These are phyloP conservation scores for Neoboletus subvelutipes DNA, from an alignment of 768 basidiomycete species.

Conservation along the genomic window DNA sequence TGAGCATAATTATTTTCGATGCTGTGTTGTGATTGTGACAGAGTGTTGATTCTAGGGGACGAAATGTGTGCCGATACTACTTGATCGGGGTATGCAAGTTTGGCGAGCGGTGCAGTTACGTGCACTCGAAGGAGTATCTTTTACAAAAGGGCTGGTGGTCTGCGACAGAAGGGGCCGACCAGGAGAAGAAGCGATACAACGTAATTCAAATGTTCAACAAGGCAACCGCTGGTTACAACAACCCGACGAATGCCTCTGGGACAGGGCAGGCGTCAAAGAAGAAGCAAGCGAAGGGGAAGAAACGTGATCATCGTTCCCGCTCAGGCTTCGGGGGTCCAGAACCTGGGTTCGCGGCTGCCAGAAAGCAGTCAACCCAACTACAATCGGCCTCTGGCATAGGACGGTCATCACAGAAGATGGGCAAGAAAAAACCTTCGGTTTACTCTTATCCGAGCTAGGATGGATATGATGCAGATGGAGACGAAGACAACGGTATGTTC, in stretches of 20 bases:
- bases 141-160: slow-evolving; percentile 49
- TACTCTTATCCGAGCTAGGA: background rate
- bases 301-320: background rate
- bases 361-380: background rate
- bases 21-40: background rate
- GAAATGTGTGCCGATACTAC: slow-evolving; percentile 48
- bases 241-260: background rate
- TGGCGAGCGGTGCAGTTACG: slow-evolving; percentile 44
- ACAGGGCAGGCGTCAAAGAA: background rate
- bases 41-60: slow-evolving; percentile 41
- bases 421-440: background rate
- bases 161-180: slow-evolving; percentile 8
- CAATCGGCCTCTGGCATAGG: background rate
- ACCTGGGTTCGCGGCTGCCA: background rate
- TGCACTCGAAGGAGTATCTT: slow-evolving; percentile 47
- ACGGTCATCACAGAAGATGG: background rate
- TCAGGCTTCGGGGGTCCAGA: background rate
- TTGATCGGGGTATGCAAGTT: slow-evolving; percentile 43
- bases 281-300: background rate
- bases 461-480: background rate
- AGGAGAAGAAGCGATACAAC: slow-evolving; percentile 1
- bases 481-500: slow-evolving; percentile 8
- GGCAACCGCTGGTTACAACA: background rate
- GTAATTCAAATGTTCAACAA: background rate
- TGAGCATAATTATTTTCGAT: slow-evolving; percentile 29